These are phyloP conservation scores for Geotrichum carabidarum DNA, from an alignment of 1,139 yeast species.

Conservation along the genomic window DNA sequence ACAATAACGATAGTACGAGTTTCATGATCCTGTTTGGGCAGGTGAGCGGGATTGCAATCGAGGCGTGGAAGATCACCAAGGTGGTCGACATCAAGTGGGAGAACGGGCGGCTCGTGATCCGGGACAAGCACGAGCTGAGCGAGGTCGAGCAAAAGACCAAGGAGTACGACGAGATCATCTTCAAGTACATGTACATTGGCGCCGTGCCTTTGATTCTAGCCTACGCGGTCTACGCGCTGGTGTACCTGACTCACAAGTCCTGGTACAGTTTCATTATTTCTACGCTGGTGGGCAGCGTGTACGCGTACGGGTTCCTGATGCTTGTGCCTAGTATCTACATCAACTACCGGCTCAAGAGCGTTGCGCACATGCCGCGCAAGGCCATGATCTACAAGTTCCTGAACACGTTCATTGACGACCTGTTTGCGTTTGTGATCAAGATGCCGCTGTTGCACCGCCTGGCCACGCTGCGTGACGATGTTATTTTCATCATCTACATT, in stretches of 20 bases:
- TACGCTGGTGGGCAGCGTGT: slow-evolving; percentile 41
- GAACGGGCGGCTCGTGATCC: slow-evolving; percentile 26
- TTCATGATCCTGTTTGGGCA: slow-evolving; percentile 40
- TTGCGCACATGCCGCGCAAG: slow-evolving; percentile 42
- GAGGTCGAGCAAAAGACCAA: slow-evolving; percentile 41
- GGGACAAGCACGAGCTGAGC: slow-evolving; percentile 37
- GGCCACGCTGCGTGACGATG: slow-evolving; percentile 42
- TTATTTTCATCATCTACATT: slow-evolving; percentile 39
- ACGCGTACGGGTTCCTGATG: slow-evolving; percentile 42
- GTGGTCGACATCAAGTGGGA: slow-evolving; percentile 34
- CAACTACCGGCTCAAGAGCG: slow-evolving; percentile 41
- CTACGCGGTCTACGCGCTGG: slow-evolving; percentile 38
- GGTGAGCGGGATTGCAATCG: slow-evolving; percentile 40
- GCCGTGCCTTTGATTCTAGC: slow-evolving; percentile 39
- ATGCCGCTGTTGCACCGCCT: slow-evolving; percentile 40
- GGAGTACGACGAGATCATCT: slow-evolving; percentile 42
- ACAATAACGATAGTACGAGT: slow-evolving; percentile 41
- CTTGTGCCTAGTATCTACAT: slow-evolving; percentile 41
- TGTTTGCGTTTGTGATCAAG: slow-evolving; percentile 42
- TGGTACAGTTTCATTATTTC: slow-evolving; percentile 43
- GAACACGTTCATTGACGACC: slow-evolving; percentile 42
- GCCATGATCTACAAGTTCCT: slow-evolving; percentile 43
- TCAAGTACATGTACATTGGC: slow-evolving; percentile 38
- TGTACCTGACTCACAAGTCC: slow-evolving; percentile 41
- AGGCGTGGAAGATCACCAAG: slow-evolving; percentile 43